phyloP scores from a whole-genome alignment of 306 rosid species.

The Malus sieversii region DNA sequence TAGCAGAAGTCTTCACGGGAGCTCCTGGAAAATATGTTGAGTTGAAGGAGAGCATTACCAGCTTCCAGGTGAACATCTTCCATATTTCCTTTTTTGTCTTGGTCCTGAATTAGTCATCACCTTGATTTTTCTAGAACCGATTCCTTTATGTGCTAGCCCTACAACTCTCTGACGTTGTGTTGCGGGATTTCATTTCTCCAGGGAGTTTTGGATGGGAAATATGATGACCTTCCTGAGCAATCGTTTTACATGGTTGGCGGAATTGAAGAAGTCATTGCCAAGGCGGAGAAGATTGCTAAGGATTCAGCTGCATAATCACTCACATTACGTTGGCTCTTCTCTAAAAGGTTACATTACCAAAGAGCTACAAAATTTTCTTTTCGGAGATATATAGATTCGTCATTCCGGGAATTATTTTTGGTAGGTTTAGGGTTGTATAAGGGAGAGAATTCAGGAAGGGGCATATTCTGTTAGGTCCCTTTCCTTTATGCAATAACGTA shows the following conservation, averaged over 20 bases:
- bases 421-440: neutral
- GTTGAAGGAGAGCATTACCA: slow-evolving; percentile 67
- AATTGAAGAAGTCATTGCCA: slow-evolving; percentile 84
- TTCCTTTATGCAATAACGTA: neutral
- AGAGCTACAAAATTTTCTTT: neutral
- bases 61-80: slow-evolving; percentile 63
- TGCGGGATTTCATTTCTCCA: slow-evolving; percentile 13
- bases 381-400: neutral
- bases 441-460: slow-evolving; percentile 1
- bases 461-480: neutral
- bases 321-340: neutral
- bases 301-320: slow-evolving; percentile 53
- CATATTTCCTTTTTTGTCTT: too few relatives aligned
- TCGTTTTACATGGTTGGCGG: slow-evolving; percentile 99
- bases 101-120: neutral
- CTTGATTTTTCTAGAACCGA: neutral
- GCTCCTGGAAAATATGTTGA: slow-evolving; percentile 34
- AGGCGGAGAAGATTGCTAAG: slow-evolving; percentile 93
- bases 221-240: slow-evolving; percentile 86
- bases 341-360: too few relatives aligned
- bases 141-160: neutral
- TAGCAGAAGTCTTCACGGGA: too few relatives aligned
- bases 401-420: neutral
- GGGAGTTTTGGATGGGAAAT: slow-evolving; percentile 97
- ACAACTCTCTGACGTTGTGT: neutral